Evolutionary conservation across 805 yeast species (phyloP).

Genomic region (Naumovozyma castellii): DNA sequence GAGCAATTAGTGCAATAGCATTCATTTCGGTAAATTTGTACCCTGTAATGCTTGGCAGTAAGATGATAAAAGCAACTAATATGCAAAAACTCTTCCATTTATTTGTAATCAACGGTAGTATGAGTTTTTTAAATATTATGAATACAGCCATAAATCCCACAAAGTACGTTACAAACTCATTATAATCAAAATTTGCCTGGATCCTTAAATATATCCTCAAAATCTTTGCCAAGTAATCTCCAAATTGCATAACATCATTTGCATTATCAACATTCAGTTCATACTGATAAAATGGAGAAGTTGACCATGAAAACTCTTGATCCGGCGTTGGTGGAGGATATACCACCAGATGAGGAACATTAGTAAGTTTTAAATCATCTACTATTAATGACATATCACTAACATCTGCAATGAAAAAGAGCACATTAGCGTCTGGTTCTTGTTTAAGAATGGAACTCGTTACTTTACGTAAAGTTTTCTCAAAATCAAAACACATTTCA

Average conservation of each 20-base stretch:
- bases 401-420: conserved; percentile 46
- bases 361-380: conserved; percentile 33
- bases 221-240: conserved; percentile 41
- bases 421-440: conserved; percentile 34
- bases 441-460: conserved; percentile 37
- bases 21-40: conserved; percentile 53
- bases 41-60: conserved; percentile 45
- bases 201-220: conserved; percentile 37
- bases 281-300: conserved; percentile 32
- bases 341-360: conserved; percentile 62
- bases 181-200: conserved; percentile 34
- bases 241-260: conserved; percentile 39
- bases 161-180: conserved; percentile 39
- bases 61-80: conserved; percentile 34
- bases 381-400: conserved; percentile 35
- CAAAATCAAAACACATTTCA: conserved; percentile 37
- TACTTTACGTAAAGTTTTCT: conserved; percentile 34
- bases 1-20: conserved; percentile 53
- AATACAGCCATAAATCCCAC: conserved; percentile 37
- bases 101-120: conserved; percentile 26
- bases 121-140: conserved; percentile 40
- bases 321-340: conserved; percentile 40
- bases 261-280: conserved; percentile 22
- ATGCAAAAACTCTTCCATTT: conserved; percentile 17
- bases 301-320: conserved; percentile 22